Conservation (phyloP, 768 basidiomycete genomes). For the Boletus edulis region DNA sequence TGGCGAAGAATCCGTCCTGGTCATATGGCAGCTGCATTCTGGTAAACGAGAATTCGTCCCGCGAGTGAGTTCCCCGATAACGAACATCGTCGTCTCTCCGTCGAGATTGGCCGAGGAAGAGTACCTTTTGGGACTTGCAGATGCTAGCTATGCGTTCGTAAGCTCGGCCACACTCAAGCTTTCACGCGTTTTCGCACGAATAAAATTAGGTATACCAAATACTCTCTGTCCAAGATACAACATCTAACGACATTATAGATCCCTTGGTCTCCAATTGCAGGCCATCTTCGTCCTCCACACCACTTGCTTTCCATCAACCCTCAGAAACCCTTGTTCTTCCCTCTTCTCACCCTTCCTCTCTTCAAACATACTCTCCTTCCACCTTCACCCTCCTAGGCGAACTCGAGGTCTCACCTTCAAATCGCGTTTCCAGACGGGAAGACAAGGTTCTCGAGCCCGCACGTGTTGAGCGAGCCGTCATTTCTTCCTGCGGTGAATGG, state of each 20-base stretch:
- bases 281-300: conserved; percentile 45
- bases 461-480: conserved; percentile 64
- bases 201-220: conserved; percentile 65
- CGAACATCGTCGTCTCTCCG: conserved; percentile 59
- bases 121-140: conserved; percentile 78
- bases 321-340: conserved; percentile 82
- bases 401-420: conserved; percentile 91
- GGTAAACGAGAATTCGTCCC: conserved; percentile 92
- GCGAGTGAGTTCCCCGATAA: conserved; percentile 84
- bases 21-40: conserved; percentile 92
- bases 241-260: conserved; percentile 27
- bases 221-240: not conserved
- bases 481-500: conserved; percentile 78
- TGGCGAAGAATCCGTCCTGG: conserved; percentile 94
- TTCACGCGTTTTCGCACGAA: conserved; percentile 66
- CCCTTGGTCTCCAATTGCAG: conserved; percentile 32
- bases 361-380: conserved; percentile 83
- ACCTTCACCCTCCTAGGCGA: conserved; percentile 74
- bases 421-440: conserved; percentile 80
- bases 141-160: conserved; percentile 79
- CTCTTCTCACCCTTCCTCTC: conserved; percentile 92
- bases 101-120: conserved; percentile 67
- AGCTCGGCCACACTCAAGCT: conserved; percentile 70
- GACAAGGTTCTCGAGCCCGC: conserved; percentile 74
- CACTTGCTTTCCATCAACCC: conserved; percentile 71